Evolutionary conservation across 139 green algal genomes (phyloP), one percentile per base, ranked within the genome.

Genomic region (Chlamydomonas eustigma): DNA sequence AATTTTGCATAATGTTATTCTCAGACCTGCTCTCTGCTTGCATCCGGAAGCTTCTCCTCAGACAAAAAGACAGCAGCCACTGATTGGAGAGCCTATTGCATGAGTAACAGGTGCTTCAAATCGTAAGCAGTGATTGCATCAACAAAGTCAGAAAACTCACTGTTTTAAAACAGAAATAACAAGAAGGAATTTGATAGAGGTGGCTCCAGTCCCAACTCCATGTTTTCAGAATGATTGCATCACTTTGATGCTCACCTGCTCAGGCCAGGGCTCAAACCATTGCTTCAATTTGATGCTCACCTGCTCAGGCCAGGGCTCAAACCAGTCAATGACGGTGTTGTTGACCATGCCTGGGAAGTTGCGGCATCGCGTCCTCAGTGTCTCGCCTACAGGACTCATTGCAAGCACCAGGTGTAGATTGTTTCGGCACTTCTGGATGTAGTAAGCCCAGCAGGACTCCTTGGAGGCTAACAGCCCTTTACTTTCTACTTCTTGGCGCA

Each of bases 271-370:
- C 78, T 92, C 89, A 78, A n/a, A n/a, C n/a, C n/a, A n/a, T n/a
- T n/a, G n/a, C n/a, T n/a, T n/a, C n/a, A n/a, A n/a, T n/a, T n/a
- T n/a, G n/a, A n/a, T n/a, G n/a, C 28, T 85, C 88, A 58, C 44
- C 83, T 96, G 84, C 75, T 92, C 84, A 3, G 92, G 92, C 92
- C 92, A 97, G 0, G 88, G 90, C 78, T 92, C 89, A 78, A 97
- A 96, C 91, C 91, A 96, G 81, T 97, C 90, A 72, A 97, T 96
- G 31, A 95, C 91, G 12, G 89, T 92, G 84, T 92, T 94, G 79
- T 95, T 95, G 36, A 95, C 90, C 80, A 97, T 86, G 51, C 89
- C 92, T 25, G 91, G 92, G 83, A 96, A 97, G 83, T 94, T 95
- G 68, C 86, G 81, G 82, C 90, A 94, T 24, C 89, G 81, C n/a